Evolutionary conservation across 2,329 filamentous ascomycete genomes (phyloP).

Genomic region (Malbranchea cinnamomea): DNA sequence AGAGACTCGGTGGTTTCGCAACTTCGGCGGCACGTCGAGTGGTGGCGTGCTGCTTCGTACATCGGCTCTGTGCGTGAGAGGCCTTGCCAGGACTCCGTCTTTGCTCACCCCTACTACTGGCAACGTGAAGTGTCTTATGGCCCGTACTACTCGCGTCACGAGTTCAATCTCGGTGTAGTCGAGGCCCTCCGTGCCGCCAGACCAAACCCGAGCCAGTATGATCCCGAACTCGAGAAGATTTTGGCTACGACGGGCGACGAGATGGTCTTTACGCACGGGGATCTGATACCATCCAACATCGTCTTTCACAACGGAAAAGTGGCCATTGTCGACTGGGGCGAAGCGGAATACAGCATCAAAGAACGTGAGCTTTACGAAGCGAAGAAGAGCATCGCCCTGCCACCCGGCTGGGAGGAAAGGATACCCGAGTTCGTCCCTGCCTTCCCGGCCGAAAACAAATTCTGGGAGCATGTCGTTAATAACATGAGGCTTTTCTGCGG

Average conservation of each 20-base stretch:
- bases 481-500: conserved; percentile 6
- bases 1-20: conserved; percentile 6
- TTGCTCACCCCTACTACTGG: conserved; percentile 10
- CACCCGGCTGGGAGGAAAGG: conserved; percentile 1
- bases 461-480: conserved; percentile 5
- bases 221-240: conserved; percentile 3
- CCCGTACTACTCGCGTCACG: conserved; percentile 9
- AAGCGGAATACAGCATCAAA: conserved; percentile 3
- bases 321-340: conserved; percentile 1
- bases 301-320: background rate
- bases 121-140: conserved; percentile 10
- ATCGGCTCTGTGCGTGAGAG: conserved; percentile 10
- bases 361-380: conserved; percentile 4
- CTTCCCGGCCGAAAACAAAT: conserved; percentile 3
- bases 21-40: conserved; percentile 5
- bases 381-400: background rate
- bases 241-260: background rate
- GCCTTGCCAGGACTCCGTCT: conserved; percentile 9
- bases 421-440: conserved; percentile 4
- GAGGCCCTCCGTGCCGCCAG: conserved; percentile 12
- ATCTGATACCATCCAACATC: background rate
- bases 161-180: conserved; percentile 11
- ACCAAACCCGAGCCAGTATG: conserved; percentile 7
- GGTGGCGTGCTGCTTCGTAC: conserved; percentile 9
- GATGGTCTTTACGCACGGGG: conserved; percentile 1